Conservation (phyloP, 768 basidiomycete species). For the Epithele typhae region DNA sequence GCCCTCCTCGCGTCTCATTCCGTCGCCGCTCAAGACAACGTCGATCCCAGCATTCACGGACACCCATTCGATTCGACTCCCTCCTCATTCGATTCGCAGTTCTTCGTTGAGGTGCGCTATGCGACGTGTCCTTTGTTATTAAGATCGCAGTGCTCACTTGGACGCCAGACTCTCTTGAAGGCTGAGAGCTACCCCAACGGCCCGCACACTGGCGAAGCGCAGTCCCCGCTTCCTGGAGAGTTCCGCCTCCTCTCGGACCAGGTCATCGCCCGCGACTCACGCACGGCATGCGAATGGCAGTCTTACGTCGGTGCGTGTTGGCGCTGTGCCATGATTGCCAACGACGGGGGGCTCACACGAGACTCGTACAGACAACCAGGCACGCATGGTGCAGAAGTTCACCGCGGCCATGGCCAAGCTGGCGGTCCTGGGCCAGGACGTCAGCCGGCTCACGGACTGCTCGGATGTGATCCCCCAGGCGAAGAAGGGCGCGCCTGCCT, state of each 20-base stretch:
- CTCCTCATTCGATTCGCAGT: constrained; percentile 21
- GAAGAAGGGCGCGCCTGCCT: constrained; percentile 4
- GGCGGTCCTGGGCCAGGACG: constrained; percentile 25
- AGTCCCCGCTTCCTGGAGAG: constrained; percentile 10
- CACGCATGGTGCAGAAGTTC: constrained; percentile 20
- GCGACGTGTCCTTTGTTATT: not conserved
- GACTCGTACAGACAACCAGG: constrained; percentile 11
- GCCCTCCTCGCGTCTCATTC: constrained; percentile 20
- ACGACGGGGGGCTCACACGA: not conserved
- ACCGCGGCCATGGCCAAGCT: constrained; percentile 24
- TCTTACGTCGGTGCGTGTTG: constrained; percentile 3
- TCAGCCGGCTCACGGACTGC: constrained; percentile 2
- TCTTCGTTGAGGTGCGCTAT: constrained; percentile 20
- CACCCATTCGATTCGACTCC: constrained; percentile 25
- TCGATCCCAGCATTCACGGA: constrained; percentile 7
- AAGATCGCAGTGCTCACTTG: not conserved
- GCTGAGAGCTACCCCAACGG: constrained; percentile 13
- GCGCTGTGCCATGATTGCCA: not conserved
- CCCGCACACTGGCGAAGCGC: constrained; percentile 11
- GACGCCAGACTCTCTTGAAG: constrained; percentile 11
- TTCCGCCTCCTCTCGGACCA: constrained; percentile 19
- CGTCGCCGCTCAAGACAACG: constrained; percentile 12
- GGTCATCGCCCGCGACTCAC: constrained; percentile 1
- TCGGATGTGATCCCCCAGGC: constrained; percentile 7
- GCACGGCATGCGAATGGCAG: constrained; percentile 10